A percentile compares a stretch with the other conserved stretches of the same genome.
Evolutionary conservation across 2,329 filamentous ascomycete species (phyloP).

Genomic region (Curvularia hawaiiensis): DNA sequence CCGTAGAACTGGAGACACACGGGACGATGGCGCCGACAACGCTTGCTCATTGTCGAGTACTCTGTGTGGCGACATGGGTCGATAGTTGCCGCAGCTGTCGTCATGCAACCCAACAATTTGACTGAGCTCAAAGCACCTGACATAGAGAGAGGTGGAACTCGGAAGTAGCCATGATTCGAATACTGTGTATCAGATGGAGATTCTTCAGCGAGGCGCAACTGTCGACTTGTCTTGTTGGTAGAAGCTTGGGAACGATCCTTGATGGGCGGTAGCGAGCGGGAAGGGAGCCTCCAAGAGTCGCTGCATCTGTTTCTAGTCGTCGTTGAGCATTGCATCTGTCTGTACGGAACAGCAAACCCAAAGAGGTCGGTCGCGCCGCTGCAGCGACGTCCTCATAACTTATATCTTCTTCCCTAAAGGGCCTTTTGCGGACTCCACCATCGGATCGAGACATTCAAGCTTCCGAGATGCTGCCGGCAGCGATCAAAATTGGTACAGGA

Average conservation of each 20-base stretch:
- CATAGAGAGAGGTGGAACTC: slow-evolving; percentile 6
- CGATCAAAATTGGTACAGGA: slow-evolving; percentile 21
- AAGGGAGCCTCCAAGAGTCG: slow-evolving; percentile 20
- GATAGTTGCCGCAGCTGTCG: slow-evolving; percentile 17
- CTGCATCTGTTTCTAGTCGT: slow-evolving; percentile 22
- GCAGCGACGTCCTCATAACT: slow-evolving; percentile 27
- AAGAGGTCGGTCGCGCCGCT: slow-evolving; percentile 4
- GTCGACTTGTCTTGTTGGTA: slow-evolving; percentile 10
- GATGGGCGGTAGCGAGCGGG: slow-evolving; percentile 22
- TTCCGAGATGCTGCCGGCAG: slow-evolving; percentile 37
- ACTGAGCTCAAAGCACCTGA: slow-evolving; percentile 15
- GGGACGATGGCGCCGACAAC: slow-evolving; percentile 21
- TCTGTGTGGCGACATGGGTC: slow-evolving; percentile 16
- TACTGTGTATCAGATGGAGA: slow-evolving; percentile 14
- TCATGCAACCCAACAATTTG: slow-evolving; percentile 19
- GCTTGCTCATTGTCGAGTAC: slow-evolving; percentile 6
- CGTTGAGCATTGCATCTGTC: slow-evolving; percentile 11
- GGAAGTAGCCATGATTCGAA: slow-evolving; percentile 12
- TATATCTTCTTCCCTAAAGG: slow-evolving; percentile 41
- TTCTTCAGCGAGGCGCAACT: slow-evolving; percentile 20
- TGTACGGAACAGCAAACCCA: slow-evolving; percentile 8
- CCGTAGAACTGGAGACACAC: slow-evolving; percentile 11
- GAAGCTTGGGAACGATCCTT: slow-evolving; percentile 14
- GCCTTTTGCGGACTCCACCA: slow-evolving; percentile 41
- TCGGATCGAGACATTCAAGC: slow-evolving; percentile 19